Evolutionary conservation across 768 basidiomycete species (phyloP).

Genomic region (Mycena rebaudengoi): DNA sequence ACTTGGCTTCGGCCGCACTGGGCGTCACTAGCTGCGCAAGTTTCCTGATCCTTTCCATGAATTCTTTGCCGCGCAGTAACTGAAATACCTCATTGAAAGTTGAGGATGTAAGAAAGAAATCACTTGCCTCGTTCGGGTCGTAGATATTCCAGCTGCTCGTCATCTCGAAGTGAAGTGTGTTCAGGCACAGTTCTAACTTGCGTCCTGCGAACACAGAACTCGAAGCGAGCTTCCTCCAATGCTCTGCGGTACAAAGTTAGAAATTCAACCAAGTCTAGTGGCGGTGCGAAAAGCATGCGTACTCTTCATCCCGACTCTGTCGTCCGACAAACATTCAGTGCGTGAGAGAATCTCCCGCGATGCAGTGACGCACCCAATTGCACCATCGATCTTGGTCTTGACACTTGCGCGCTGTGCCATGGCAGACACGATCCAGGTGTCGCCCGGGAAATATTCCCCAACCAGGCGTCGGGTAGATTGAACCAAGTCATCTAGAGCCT

Average conservation of each 20-base stretch:
- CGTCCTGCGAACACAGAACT: background rate
- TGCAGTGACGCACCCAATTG: background rate
- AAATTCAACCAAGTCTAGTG: background rate
- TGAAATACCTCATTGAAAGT: background rate
- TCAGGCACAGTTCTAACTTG: background rate
- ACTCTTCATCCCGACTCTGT: slow-evolving; percentile 1
- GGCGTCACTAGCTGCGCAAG: background rate
- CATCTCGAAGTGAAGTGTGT: background rate
- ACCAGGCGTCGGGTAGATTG: background rate
- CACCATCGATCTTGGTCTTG: background rate
- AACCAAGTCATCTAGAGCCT: background rate
- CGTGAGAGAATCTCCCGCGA: too few relatives aligned
- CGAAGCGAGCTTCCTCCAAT: background rate
- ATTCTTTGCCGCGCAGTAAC: background rate
- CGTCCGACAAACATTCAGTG: background rate
- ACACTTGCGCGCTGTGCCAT: background rate
- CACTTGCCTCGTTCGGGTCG: background rate
- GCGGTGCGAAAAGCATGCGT: background rate
- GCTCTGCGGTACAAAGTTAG: background rate
- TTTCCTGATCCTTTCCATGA: background rate
- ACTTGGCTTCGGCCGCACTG: background rate
- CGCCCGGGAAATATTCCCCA: background rate
- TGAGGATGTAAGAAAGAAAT: background rate
- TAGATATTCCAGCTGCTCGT: background rate
- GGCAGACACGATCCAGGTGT: background rate